phyloP scores from a whole-genome alignment of 192 early-diverging fungal genomes.

The Coemansia erecta region DNA sequence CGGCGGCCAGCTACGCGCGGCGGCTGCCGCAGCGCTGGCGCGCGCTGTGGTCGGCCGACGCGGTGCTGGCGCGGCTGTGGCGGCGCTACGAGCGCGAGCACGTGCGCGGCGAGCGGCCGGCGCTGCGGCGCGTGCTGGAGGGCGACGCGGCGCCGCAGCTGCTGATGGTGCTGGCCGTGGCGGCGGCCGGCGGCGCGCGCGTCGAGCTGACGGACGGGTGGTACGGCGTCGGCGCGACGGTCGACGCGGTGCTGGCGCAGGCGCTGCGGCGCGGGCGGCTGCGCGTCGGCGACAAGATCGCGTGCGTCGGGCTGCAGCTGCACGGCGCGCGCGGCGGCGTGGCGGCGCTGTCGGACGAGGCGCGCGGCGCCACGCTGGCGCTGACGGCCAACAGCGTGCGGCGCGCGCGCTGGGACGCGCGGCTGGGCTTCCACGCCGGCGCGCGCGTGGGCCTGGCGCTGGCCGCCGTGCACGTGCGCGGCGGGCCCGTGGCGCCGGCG shows the following conservation, averaged over 20 bases:
- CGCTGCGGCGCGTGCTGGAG: conserved; percentile 30
- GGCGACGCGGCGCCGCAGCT: conserved; percentile 32
- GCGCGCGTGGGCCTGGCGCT: conserved; percentile 24
- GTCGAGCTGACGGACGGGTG: conserved; percentile 47
- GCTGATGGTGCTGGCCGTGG: conserved; percentile 40
- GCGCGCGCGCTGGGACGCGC: conserved; percentile 33
- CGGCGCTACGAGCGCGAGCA: conserved; percentile 38
- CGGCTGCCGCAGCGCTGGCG: conserved; percentile 27
- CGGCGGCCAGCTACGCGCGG: conserved; percentile 29
- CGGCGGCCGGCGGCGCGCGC: conserved; percentile 1
- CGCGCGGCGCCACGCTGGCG: conserved; percentile 11
- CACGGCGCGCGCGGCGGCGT: conserved; percentile 21
- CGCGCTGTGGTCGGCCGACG: too few species aligned
- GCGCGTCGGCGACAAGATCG: conserved; percentile 40
- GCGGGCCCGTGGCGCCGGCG: conserved; percentile 32
- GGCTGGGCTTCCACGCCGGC: conserved; percentile 28
- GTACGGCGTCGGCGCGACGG: conserved; percentile 24
- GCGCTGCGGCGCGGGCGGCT: conserved; percentile 20
- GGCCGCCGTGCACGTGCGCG: conserved; percentile 18
- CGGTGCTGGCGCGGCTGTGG: conserved; percentile 15
- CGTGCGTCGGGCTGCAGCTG: conserved; percentile 23
- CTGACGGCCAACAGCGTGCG: conserved; percentile 38
- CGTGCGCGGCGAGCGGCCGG: conserved; percentile 29
- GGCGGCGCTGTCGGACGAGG: conserved; percentile 20
- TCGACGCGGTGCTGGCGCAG: conserved; percentile 20